Percentiles rank a stretch among this genome's conserved stretches.
Conservation (phyloP, 2,329 filamentous ascomycete species). For the Teratosphaeria nubilosa region DNA sequence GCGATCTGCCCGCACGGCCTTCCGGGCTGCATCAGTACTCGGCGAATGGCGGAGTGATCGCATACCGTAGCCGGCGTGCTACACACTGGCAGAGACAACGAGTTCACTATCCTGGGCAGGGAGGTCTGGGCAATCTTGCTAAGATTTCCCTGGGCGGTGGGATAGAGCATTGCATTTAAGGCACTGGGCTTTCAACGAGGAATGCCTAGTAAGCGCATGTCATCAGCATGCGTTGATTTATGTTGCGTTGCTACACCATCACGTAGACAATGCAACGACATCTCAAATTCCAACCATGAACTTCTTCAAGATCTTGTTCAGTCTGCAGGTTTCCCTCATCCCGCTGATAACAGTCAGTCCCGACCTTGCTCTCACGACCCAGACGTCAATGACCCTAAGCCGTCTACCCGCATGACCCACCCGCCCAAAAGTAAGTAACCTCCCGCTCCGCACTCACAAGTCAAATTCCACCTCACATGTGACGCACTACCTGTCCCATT, state of each 20-base stretch:
- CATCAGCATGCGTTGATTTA: constrained; percentile 38
- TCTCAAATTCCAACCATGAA: neutral
- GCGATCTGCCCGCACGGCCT: neutral
- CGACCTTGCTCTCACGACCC: neutral
- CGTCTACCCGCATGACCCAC: neutral
- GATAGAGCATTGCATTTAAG: constrained; percentile 37
- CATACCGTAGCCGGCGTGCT: constrained; percentile 15
- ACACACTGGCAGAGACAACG: constrained; percentile 36
- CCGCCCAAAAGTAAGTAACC: neutral
- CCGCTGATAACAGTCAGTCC: neutral
- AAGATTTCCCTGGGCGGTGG: neutral
- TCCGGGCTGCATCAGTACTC: neutral
- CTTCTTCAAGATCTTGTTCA: neutral
- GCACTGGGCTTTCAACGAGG: constrained; percentile 34
- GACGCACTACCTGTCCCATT: neutral
- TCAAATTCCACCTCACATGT: neutral
- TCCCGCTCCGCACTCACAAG: neutral
- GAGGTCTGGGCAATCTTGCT: neutral
- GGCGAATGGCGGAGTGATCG: neutral
- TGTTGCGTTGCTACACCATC: constrained; percentile 31
- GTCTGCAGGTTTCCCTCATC: neutral
- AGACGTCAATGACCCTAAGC: neutral
- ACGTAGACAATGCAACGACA: constrained; percentile 28
- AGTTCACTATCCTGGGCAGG: constrained; percentile 28
- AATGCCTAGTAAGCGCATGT: constrained; percentile 37